Evolutionary conservation across 2,329 filamentous ascomycete species (phyloP), one percentile per base, ranked within the genome.

Genomic region (Chrysosporium queenslandicum): DNA sequence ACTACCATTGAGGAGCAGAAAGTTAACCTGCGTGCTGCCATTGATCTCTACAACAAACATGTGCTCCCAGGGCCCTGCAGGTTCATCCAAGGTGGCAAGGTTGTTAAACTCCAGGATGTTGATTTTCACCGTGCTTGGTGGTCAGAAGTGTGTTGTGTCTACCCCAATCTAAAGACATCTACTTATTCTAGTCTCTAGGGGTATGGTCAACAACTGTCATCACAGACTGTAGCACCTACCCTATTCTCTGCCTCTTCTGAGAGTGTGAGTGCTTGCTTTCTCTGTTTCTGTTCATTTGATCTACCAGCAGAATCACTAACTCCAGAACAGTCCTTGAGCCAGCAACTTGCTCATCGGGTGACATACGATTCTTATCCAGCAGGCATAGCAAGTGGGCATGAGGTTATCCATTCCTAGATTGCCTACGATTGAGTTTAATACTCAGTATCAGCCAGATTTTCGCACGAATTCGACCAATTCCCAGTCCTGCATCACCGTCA

Each of bases 1-100:
- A 46, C 36, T 32, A 52, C 49, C 27, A 27, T 1, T 7, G 49
- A 55, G 32, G 49, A 37, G 9, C 53, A 55, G 39, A 55, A 55
- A 50, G 39, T 32, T 18, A 55, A 50, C 27, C 53, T 55, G n/a
- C 36, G 32, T 25, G 43, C 42, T 46, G 45, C 53, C 16, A 55
- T 55, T 34, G 27, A 55, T 25, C 34, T 55, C n/a, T 55, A 52
- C 23, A 20, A 53, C 16, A 36, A 55, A 27, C 14, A 23, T n/a
- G 40, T 30, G 18, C 48, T 55, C 29, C 52, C 53, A 29, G 39
- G 20, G 7, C 29, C 25, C 12, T 34, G 32, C 7, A 34, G 32
- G 14, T 4, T 34, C 32, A 34, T 34, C n/a, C n/a, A 39, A 18
- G 23, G 30, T 49, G 46, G 46, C 46, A 39, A 49, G 46, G 46